Conservation (phyloP, 108 stramenopile genomes). For the Nitzschia sp. region DNA sequence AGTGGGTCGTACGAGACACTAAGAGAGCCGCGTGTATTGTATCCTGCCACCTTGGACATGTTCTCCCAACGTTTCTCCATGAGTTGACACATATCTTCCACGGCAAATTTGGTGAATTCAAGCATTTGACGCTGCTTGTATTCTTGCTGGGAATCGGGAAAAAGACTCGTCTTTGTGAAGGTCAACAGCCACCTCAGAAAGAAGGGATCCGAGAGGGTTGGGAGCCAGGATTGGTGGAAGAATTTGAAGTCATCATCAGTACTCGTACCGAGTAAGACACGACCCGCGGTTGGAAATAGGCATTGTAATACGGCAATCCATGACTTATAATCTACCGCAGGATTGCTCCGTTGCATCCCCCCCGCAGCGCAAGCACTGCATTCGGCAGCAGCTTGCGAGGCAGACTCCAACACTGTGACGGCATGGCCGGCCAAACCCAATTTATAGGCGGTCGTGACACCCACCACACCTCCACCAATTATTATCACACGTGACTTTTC, state of each 20-base stretch:
- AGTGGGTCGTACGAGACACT: not conserved
- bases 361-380: conserved; percentile 41
- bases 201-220: conserved; percentile 33
- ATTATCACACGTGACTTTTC: too few species aligned
- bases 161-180: conserved; percentile 37
- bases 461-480: conserved; percentile 44
- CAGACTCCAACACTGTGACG: conserved; percentile 29
- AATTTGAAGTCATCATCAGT: conserved; percentile 13
- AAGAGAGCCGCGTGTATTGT: not conserved
- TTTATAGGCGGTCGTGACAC: conserved; percentile 40
- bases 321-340: conserved; percentile 29
- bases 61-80: conserved; percentile 25
- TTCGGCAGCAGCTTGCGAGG: conserved; percentile 27
- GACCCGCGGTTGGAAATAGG: not conserved
- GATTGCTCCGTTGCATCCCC: conserved; percentile 47
- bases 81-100: conserved; percentile 34
- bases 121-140: conserved; percentile 28
- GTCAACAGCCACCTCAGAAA: conserved; percentile 31
- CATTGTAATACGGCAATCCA: conserved; percentile 15
- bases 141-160: conserved; percentile 24
- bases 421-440: conserved; percentile 24
- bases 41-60: not conserved
- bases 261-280: not conserved
- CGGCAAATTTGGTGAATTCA: conserved; percentile 38
- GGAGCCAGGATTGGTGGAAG: conserved; percentile 31